Evolutionary conservation across 768 basidiomycete species (phyloP), one percentile per base, ranked within the genome.

Genomic region (Neoboletus brunneissimus): DNA sequence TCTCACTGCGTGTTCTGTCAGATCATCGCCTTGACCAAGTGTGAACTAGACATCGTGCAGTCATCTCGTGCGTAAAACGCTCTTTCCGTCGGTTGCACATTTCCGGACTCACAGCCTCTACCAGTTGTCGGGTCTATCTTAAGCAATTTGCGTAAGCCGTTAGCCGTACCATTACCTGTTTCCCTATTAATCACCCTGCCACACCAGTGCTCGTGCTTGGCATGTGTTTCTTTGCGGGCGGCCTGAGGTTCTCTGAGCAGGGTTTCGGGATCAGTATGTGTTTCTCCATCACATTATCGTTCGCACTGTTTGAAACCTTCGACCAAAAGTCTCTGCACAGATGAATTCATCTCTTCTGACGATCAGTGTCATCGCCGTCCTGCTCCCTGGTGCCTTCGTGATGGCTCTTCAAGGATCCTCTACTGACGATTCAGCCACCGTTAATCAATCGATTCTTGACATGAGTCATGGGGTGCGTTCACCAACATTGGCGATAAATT

Each of bases 191-290:
- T 48, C 2, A 4, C 18, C 47, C 7, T 32, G 5, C 20, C 12
- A 40, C 20, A 22, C n/a, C 43, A 91, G 89, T 94, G 2, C 81
- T 94, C 40, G 90, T 94, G 18, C 80, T 93, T 12, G 91, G 91
- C 18, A 82, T 93, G 71, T 90, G 89, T 62, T 90, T 92, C 72
- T 88, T 93, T 58, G 91, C 89, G 0, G 90, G 91, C 15, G 90
- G 90, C 0, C 64, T 85, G 59, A 79, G 81, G 15, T 92, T 86
- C 61, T 84, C 87, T 3, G 88, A 92, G 65, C 91, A 92, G 69
- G 87, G 82, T 1, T 91, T 91, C 58, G 85, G 89, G 58, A 68
- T 78, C 4, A 85, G 89, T 91, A 63, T 52, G 84, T 70, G 20
- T 50, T 31, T 35, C 2, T 47, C 51, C 3, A 10, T 57, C 0